These are phyloP conservation scores for Penicillium ucsense DNA, from an alignment of 495 filamentous ascomycete genomes.

Conservation along the genomic window DNA sequence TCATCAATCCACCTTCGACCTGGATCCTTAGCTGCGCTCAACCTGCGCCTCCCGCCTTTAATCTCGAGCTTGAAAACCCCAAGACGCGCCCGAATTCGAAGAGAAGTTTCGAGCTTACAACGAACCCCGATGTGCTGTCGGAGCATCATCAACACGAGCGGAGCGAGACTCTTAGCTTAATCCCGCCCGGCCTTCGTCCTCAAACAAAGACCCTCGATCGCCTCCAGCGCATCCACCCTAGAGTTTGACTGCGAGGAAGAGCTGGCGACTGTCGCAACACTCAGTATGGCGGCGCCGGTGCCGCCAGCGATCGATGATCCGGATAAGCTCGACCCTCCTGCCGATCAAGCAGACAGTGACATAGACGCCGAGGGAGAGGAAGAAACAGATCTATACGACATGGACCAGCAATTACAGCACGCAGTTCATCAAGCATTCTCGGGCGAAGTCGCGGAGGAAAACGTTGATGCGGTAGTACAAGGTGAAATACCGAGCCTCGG, in stretches of 20 bases:
- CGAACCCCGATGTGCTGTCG: constrained; percentile 19
- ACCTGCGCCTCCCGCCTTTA: constrained; percentile 3
- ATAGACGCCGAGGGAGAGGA: constrained; percentile 46
- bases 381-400: constrained; percentile 36
- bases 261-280: constrained; percentile 38
- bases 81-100: background rate
- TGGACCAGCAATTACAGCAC: constrained; percentile 39
- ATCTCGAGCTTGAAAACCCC: background rate
- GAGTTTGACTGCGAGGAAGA: constrained; percentile 13
- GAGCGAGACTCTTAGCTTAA: constrained; percentile 19
- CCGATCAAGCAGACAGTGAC: constrained; percentile 37
- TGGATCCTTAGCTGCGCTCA: constrained; percentile 13
- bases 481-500: constrained; percentile 16
- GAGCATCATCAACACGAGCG: constrained; percentile 21
- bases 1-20: constrained; percentile 4
- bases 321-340: constrained; percentile 23
- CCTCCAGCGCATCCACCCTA: constrained; percentile 2
- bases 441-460: constrained; percentile 37
- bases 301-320: constrained; percentile 33
- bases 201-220: constrained; percentile 4
- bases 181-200: constrained; percentile 4
- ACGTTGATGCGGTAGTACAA: constrained; percentile 26
- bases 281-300: constrained; percentile 41
- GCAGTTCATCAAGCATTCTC: constrained; percentile 46
- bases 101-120: background rate